Evolutionary conservation across 1,284 basidiomycete species (phyloP), one percentile per base, ranked within the genome.

Genomic region (Malassezia globosa): DNA sequence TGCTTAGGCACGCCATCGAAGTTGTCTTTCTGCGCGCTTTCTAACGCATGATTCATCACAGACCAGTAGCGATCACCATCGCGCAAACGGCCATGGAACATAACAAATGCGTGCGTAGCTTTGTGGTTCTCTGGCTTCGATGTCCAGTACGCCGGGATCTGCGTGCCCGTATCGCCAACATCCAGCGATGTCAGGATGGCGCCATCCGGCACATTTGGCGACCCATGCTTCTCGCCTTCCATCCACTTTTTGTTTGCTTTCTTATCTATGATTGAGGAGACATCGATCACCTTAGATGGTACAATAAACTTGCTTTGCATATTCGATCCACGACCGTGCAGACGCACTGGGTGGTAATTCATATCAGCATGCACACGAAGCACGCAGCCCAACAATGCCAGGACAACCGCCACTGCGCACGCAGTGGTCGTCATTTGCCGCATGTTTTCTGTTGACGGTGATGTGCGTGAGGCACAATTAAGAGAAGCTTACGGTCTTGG

Each of bases 41-140:
- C 4, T 22, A 67, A 54, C 8, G 58, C 54, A 10, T 54, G 31
- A 42, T 60, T 44, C 64, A 66, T 68, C 13, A 59, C 63, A 11
- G 33, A 51, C 62, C 62, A 64, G 49, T 66, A 64, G 14, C 42
- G 42, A 36, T 48, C 52, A 21, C 66, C 68, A 45, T 69, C 51
- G 1, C 64, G 56, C 16, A 59, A 42, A 16, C 59, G 50, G 8
- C 66, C 68, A 46, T 70, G 68, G 48, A 70, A 63, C 63, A 69
- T 67, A 42, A 70, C 47, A 27, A 58, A 67, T 7, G 66, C 67
- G 26, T 64, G 59, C 29, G 51, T 48, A 1, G 56, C 60, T n/a
- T 42, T 36, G 1, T 18, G 2, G 41, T 65, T 55, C 14, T 54
- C 33, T 2, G 57, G 54, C 1, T 33, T 23, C 2, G 37, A 36